These are phyloP conservation scores for Allium cepa DNA, from an alignment of 106 monocot genomes.

Conservation along the genomic window DNA sequence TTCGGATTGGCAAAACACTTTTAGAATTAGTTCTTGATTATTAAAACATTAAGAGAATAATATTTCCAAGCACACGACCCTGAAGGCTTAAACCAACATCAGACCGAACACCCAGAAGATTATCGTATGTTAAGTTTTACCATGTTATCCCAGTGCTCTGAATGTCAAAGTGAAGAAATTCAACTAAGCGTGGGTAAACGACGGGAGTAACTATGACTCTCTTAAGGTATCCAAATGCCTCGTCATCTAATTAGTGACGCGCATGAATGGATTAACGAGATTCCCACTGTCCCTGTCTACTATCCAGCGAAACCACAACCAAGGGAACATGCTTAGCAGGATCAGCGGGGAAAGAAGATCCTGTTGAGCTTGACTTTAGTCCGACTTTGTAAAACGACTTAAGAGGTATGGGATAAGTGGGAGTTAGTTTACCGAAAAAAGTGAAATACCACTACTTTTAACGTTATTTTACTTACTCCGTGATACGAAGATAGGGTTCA, in stretches of 20 bases:
- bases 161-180: constrained; percentile 88
- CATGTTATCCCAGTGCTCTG: constrained; percentile 73
- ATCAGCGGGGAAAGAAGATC: constrained; percentile 20
- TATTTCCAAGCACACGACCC: too few relatives aligned
- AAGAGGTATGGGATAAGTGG: constrained; percentile 21
- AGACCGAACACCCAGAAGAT: too few relatives aligned
- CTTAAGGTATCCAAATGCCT: constrained; percentile 78
- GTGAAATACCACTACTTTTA: too few relatives aligned
- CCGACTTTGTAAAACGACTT: constrained; percentile 20
- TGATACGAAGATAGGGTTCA: too few relatives aligned
- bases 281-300: constrained; percentile 63
- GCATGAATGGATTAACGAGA: constrained; percentile 9
- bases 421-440: not conserved
- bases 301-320: constrained; percentile 63
- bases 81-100: too few relatives aligned
- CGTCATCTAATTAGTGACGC: constrained; percentile 31
- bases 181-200: constrained; percentile 59
- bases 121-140: too few relatives aligned
- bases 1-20: too few relatives aligned
- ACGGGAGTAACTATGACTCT: constrained; percentile 70
- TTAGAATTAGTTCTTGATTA: too few relatives aligned
- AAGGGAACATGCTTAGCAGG: constrained; percentile 27
- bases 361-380: constrained; percentile 28
- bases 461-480: too few relatives aligned
- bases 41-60: too few relatives aligned